Evolutionary conservation across 805 yeast species (phyloP).

Genomic region (Yamadazyma sp.): DNA sequence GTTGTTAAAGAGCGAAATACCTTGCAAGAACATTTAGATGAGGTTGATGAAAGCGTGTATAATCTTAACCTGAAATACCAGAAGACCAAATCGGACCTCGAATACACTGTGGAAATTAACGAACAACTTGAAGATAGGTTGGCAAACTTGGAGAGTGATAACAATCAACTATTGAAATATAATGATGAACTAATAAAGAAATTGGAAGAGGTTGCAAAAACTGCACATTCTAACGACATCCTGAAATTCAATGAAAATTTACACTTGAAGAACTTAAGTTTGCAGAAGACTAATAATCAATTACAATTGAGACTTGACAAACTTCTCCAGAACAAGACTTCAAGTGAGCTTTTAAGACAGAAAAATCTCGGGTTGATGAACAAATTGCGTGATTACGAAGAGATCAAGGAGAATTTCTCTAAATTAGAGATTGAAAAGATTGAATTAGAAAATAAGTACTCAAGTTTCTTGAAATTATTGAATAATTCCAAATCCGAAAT

Average conservation of each 20-base stretch:
- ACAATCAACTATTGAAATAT: constrained; percentile 18
- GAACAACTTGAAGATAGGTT: constrained; percentile 41
- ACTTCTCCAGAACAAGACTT: constrained; percentile 47
- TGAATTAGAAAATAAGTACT: constrained; percentile 45
- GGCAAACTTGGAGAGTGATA: constrained; percentile 25
- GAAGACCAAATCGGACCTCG: constrained; percentile 35
- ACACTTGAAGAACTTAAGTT: constrained; percentile 29
- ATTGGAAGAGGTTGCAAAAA: constrained; percentile 19
- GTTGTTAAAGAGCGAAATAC: constrained; percentile 20
- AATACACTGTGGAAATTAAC: constrained; percentile 31
- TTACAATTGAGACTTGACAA: constrained; percentile 53
- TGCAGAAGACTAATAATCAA: constrained; percentile 52
- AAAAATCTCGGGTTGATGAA: constrained; percentile 47
- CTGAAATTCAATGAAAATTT: constrained; percentile 19
- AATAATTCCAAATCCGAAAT: neutral
- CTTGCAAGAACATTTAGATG: constrained; percentile 12
- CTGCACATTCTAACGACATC: constrained; percentile 10
- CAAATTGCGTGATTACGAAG: constrained; percentile 39
- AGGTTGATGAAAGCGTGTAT: constrained; percentile 13
- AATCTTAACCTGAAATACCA: constrained; percentile 27
- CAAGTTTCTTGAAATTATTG: constrained; percentile 42
- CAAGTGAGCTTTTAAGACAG: constrained; percentile 53
- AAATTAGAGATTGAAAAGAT: constrained; percentile 52
- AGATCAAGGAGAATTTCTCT: constrained; percentile 44
- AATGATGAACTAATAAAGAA: constrained; percentile 31